A percentile compares a stretch with the other conserved stretches of the same genome.
phyloP scores from a whole-genome alignment of 1,284 basidiomycete species.

The Microbotryomycetes sp. region DNA sequence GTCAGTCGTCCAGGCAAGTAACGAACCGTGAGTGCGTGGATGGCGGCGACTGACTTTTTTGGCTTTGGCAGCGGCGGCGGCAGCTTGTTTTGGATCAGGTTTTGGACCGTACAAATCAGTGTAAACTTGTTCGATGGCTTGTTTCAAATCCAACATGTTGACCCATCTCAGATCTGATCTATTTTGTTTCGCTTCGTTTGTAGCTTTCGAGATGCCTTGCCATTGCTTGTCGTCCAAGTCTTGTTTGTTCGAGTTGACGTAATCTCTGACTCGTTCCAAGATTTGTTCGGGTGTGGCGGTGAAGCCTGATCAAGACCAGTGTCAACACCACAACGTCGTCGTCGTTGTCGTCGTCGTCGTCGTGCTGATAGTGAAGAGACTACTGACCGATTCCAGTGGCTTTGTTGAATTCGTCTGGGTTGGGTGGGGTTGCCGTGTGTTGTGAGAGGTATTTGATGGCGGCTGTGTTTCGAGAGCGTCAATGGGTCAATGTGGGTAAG shows the following conservation, averaged over 20 bases:
- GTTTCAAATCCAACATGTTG: slow-evolving; percentile 80
- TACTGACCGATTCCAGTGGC: slow-evolving; percentile 81
- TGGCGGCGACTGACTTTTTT: slow-evolving; percentile 51
- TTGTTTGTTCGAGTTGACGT: slow-evolving; percentile 47
- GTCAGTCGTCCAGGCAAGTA: background rate
- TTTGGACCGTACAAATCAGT: slow-evolving; percentile 71
- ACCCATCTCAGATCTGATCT: slow-evolving; percentile 79
- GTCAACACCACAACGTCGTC: no score
- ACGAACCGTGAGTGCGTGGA: slow-evolving; percentile 51
- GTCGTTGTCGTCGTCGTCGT: background rate
- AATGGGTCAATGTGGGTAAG: background rate
- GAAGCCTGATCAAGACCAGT: slow-evolving; percentile 56
- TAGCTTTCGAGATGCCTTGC: slow-evolving; percentile 62
- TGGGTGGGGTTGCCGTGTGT: slow-evolving; percentile 53
- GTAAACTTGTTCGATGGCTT: slow-evolving; percentile 72
- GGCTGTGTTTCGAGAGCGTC: slow-evolving; percentile 47
- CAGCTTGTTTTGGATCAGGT: slow-evolving; percentile 31
- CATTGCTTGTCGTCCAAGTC: slow-evolving; percentile 53
- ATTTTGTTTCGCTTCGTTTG: slow-evolving; percentile 60
- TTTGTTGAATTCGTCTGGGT: slow-evolving; percentile 68
- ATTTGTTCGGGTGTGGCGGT: slow-evolving; percentile 67
- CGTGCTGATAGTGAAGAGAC: background rate
- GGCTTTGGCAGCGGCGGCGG: slow-evolving; percentile 46
- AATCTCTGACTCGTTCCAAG: slow-evolving; percentile 55
- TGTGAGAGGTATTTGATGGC: slow-evolving; percentile 70